Conservation (phyloP, 2,329 filamentous ascomycete species). For the Cryoendolithus antarcticus region DNA sequence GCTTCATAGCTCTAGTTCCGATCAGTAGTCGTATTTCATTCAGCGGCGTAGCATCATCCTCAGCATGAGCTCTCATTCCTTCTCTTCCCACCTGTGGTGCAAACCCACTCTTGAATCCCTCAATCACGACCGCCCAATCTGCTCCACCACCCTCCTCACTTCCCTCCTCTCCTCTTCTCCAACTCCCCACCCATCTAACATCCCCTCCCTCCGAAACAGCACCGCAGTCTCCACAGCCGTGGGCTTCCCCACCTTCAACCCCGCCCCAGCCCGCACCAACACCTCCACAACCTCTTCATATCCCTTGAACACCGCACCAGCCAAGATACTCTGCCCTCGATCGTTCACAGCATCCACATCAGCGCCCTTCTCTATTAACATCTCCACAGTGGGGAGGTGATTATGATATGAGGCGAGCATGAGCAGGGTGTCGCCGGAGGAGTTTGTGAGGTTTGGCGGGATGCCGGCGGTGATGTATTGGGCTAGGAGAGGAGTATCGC, state of each 20-base stretch:
- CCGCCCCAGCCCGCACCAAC: constrained; percentile 31
- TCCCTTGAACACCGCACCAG: constrained; percentile 62
- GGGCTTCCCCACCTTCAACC: constrained; percentile 30
- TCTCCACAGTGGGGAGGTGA: constrained; percentile 46
- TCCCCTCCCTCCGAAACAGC: constrained; percentile 33
- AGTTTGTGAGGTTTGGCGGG: constrained; percentile 58
- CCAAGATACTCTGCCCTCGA: constrained; percentile 54
- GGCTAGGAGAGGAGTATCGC: constrained; percentile 45
- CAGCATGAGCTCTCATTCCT: neutral
- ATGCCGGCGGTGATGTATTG: constrained; percentile 54
- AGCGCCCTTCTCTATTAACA: constrained; percentile 50
- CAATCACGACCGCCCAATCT: neutral
- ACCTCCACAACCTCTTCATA: constrained; percentile 51
- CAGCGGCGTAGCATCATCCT: too few relatives aligned
- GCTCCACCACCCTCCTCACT: neutral
- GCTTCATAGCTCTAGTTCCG: too few relatives aligned
- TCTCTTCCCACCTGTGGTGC: neutral
- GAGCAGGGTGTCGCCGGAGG: constrained; percentile 60
- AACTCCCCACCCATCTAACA: constrained; percentile 23
- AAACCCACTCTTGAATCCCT: neutral
- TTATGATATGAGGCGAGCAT: constrained; percentile 65
- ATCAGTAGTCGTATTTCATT: too few relatives aligned
- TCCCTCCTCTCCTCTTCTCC: constrained; percentile 10
- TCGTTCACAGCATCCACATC: constrained; percentile 59
- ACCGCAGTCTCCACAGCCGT: constrained; percentile 34